Evolutionary conservation across 306 rosid species (phyloP).

Genomic region (Pueraria montana): DNA sequence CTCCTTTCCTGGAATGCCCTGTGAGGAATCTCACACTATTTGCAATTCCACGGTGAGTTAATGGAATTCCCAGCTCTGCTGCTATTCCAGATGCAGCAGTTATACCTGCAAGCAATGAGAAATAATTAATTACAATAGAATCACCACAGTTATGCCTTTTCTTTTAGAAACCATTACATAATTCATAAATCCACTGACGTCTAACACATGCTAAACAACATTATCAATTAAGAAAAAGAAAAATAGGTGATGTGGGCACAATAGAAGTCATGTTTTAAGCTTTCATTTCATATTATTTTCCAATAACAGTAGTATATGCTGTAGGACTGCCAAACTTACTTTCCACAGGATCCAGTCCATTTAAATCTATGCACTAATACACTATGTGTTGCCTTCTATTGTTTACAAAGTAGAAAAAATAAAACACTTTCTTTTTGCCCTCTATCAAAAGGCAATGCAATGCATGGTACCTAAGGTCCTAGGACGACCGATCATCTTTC

Average conservation of each 20-base stretch:
- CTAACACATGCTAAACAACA: neutral
- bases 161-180: neutral
- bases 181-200: neutral
- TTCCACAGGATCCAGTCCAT: neutral
- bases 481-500: neutral
- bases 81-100: conserved; percentile 99
- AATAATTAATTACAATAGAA: conserved; percentile 23
- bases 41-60: conserved; percentile 91
- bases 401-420: neutral
- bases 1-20: conserved; percentile 95
- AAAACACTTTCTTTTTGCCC: neutral
- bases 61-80: conserved; percentile 87
- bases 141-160: neutral
- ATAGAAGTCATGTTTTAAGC: conserved; percentile 10
- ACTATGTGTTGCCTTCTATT: neutral
- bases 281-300: neutral
- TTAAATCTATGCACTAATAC: neutral
- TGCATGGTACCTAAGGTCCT: neutral
- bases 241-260: neutral
- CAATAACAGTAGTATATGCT: neutral
- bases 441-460: neutral
- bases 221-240: neutral
- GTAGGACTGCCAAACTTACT: neutral
- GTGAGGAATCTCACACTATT: conserved; percentile 89
- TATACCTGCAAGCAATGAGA: conserved; percentile 68